Percentiles rank a stretch among this genome's conserved stretches.
phyloP scores from a whole-genome alignment of 305 asterid genomes.

The Stenogyne calaminthoides region DNA sequence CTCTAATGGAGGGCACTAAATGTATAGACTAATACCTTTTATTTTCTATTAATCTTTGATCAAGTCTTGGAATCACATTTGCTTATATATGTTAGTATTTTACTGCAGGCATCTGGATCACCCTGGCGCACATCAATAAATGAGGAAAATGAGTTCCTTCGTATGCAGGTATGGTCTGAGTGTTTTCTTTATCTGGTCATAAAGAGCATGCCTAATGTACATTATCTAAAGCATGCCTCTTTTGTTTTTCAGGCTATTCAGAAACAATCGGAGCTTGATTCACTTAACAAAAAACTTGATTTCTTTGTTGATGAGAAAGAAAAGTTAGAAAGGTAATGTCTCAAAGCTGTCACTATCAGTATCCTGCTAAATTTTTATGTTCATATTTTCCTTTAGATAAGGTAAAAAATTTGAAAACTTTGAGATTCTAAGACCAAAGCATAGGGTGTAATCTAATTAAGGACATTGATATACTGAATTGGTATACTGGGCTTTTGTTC shows the following conservation, averaged over 20 bases:
- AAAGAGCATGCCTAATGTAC: slow-evolving; percentile 10
- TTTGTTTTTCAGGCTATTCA: slow-evolving; percentile 75
- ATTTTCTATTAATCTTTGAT: background rate
- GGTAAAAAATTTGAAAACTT: background rate
- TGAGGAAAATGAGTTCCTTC: slow-evolving; percentile 94
- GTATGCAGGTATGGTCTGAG: slow-evolving; percentile 63
- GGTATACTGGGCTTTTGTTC: background rate
- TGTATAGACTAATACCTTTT: background rate
- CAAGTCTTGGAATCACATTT: slow-evolving; percentile 13
- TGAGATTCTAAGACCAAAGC: background rate
- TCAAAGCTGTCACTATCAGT: background rate
- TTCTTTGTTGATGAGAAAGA: slow-evolving; percentile 66
- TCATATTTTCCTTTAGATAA: background rate
- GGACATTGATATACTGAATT: slow-evolving; percentile 10
- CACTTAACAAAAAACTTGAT: slow-evolving; percentile 67
- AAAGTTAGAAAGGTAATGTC: slow-evolving; percentile 69
- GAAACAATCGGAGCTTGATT: slow-evolving; percentile 84
- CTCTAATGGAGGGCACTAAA: background rate
- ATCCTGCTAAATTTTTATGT: background rate
- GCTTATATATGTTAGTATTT: slow-evolving; percentile 8
- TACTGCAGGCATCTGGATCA: slow-evolving; percentile 56
- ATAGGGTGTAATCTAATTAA: background rate
- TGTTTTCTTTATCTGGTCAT: background rate
- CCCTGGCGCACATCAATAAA: slow-evolving; percentile 75
- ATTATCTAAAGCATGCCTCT: slow-evolving; percentile 5